These are phyloP conservation scores for Hypoxylon sp. DNA, from an alignment of 2,329 filamentous ascomycete species.

Conservation along the genomic window DNA sequence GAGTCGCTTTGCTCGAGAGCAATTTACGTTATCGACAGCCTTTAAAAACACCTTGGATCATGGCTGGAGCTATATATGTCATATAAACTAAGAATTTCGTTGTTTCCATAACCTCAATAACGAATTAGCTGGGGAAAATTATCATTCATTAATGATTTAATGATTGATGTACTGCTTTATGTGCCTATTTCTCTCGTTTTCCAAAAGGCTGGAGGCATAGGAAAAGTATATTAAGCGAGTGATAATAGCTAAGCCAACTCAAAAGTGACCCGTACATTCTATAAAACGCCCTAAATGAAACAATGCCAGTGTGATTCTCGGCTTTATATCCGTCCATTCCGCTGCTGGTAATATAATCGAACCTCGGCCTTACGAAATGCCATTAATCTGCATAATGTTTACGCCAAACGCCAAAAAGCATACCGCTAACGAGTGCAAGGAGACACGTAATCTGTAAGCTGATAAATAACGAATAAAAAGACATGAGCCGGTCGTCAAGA, in stretches of 20 bases:
- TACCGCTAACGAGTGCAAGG: slow-evolving; percentile 7
- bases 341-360: neutral
- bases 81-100: too few species aligned
- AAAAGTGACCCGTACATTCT: neutral
- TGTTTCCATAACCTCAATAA: too few species aligned
- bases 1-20: neutral
- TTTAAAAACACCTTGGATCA: too few species aligned
- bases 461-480: neutral
- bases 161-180: too few species aligned
- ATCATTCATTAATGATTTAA: too few species aligned
- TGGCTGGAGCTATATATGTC: too few species aligned
- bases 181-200: too few species aligned
- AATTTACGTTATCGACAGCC: too few species aligned
- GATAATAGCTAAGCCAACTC: neutral
- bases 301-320: neutral
- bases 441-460: neutral
- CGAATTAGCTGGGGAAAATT: too few species aligned
- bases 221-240: neutral
- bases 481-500: neutral
- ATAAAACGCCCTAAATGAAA: neutral
- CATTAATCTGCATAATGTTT: slow-evolving; percentile 6
- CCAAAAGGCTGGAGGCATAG: too few species aligned
- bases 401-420: neutral
- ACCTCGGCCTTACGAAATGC: neutral
- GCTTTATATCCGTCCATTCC: neutral